Conservation (phyloP, 139 green algal species). For the Micractinium conductrix region DNA sequence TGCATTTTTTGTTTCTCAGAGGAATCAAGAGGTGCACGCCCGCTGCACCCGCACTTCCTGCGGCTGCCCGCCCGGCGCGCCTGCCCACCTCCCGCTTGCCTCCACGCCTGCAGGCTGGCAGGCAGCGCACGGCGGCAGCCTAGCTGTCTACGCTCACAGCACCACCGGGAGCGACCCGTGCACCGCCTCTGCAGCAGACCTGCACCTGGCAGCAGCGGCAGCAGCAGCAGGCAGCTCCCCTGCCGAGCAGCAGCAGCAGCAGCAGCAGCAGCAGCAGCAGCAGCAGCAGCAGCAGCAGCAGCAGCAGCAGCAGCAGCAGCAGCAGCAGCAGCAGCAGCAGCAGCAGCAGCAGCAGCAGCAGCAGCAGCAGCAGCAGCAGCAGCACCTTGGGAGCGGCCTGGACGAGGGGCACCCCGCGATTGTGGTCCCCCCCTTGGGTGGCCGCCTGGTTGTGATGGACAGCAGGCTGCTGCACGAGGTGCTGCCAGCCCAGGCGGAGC, state of each 20-base stretch:
- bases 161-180: not conserved
- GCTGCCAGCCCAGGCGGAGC: conserved; percentile 55
- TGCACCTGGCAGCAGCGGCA: conserved; percentile 10
- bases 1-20: not conserved
- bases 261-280: not conserved
- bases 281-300: not conserved
- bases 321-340: not conserved
- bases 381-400: not conserved
- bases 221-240: not conserved
- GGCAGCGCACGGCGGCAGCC: not conserved
- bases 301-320: not conserved
- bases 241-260: not conserved
- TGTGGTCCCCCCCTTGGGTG: conserved; percentile 60
- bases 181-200: not conserved
- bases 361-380: not conserved
- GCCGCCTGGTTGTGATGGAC: conserved; percentile 75
- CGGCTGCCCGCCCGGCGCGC: too few relatives aligned
- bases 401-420: conserved; percentile 26
- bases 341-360: not conserved
- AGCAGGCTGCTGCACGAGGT: conserved; percentile 74
- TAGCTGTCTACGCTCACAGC: conserved; percentile 20
- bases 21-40: too few relatives aligned
- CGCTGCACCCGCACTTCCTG: too few relatives aligned
- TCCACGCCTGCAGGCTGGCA: conserved; percentile 20
- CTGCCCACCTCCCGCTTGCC: too few relatives aligned